phyloP scores from a whole-genome alignment of 2,329 filamentous ascomycete genomes.

The Podosphaera xanthii region DNA sequence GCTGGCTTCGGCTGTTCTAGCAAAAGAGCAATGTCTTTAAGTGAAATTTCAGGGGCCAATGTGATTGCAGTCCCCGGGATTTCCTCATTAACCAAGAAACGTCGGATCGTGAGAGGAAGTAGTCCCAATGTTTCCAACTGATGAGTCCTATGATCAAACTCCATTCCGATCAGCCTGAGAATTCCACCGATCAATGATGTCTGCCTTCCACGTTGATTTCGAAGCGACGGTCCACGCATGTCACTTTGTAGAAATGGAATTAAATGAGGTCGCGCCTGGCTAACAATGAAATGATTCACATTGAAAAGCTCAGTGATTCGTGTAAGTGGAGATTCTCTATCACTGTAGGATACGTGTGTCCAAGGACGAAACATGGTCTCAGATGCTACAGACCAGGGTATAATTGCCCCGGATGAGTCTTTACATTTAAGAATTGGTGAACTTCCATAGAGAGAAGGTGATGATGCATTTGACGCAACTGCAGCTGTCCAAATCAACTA shows the following conservation, averaged over 20 bases:
- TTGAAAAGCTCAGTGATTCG: slow-evolving; percentile 45
- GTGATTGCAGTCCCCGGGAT: slow-evolving; percentile 59
- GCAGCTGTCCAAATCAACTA: slow-evolving; percentile 37
- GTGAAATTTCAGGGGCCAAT: slow-evolving; percentile 56
- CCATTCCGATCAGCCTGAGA: slow-evolving; percentile 47
- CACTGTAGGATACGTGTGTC: slow-evolving; percentile 28
- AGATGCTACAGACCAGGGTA: slow-evolving; percentile 29
- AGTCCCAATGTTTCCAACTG: slow-evolving; percentile 60
- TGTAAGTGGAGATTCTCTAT: slow-evolving; percentile 33
- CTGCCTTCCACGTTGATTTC: slow-evolving; percentile 32
- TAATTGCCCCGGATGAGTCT: slow-evolving; percentile 32
- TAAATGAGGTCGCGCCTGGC: slow-evolving; percentile 73
- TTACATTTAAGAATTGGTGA: slow-evolving; percentile 36
- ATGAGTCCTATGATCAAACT: slow-evolving; percentile 57
- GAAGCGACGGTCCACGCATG: slow-evolving; percentile 49
- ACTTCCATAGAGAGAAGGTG: slow-evolving; percentile 25
- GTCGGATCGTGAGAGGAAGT: slow-evolving; percentile 44
- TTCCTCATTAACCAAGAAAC: slow-evolving; percentile 63
- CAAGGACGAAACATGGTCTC: slow-evolving; percentile 31
- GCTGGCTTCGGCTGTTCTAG: slow-evolving; percentile 64
- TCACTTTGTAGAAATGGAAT: slow-evolving; percentile 67
- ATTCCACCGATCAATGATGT: slow-evolving; percentile 34
- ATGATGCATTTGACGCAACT: slow-evolving; percentile 30
- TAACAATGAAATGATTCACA: slow-evolving; percentile 79
- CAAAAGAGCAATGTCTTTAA: slow-evolving; percentile 50